Base-by-base conservation (phyloP, 345 rosid genomes). In the Brassica incana region DNA sequence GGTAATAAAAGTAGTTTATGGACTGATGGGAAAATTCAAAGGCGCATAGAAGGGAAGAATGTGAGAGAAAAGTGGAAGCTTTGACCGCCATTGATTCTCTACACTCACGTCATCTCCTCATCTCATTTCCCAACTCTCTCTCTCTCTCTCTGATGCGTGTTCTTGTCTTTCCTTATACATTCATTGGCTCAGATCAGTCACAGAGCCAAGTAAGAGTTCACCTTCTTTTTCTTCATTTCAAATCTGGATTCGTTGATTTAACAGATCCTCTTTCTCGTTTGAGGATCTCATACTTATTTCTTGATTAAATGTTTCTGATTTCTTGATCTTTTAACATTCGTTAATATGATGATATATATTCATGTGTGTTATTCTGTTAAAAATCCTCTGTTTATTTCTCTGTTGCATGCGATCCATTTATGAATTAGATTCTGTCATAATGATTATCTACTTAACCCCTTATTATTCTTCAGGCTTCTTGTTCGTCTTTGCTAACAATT, bases 141-240 rank as follows among this genome's bases (percentile, higher is more conserved):
- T n/a, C 74, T 76, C 68, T 78, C 8, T 54, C 56, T 48, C 56
- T 48, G 56, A 48, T 48, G 56, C 56, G 56, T 48, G 23, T 15
- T 52, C 59, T 52, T 52, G 2, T 52, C 59, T 52, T 52, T 52
- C 54, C 66, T 59, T 60, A 18, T 38, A 6, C 67, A 20, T 70
- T 65, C 82, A 65, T 78, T 81, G 60, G 77, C 88, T 90, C 87
- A 84, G 79, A 85, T 88, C 89, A 81, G 77, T 79, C 85, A 73
- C 58, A 20, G 77, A 78, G 78, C 79, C 87, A 79, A 81, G 86
- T 90, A 83, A 82, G 88, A 18, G 65, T 70, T n/a, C 66, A 70
- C 71, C 84, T 50, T 79, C 68, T 30, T 43, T 43, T 10, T 48
- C 7, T 54, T 54, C 23, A 4, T 54, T 35, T 65, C 72, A 56